Evolutionary conservation across 2,329 filamentous ascomycete genomes (phyloP), one percentile per base, ranked within the genome.

Genomic region (Cladophialophora carrionii): DNA sequence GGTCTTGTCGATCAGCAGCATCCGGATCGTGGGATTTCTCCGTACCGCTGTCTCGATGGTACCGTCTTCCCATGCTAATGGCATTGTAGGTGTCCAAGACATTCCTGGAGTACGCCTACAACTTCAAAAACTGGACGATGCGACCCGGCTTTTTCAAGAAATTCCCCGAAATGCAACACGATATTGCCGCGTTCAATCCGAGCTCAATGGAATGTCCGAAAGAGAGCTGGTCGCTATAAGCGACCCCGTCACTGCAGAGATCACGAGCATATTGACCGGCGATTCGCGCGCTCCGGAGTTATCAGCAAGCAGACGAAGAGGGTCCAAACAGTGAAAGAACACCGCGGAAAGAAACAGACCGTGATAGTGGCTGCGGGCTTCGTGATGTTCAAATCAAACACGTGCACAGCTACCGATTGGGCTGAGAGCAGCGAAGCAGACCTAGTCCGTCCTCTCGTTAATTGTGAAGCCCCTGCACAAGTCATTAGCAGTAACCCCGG

Each of bases 91-190:
- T 71, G 17, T 70, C 63, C 29, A 67, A 62, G 52, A 57, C 67
- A 5, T 71, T 70, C 41, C 60, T 66, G n/a, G 66, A 68, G n/a
- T 65, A 65, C 37, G 64, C 61, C 2, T 69, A 68, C 59, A 66
- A 71, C 48, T 64, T 70, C 62, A 70, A 67, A 48, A 68, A 70
- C n/a, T 71, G 68, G 68, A 71, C 69, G n/a, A 71, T 71, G 69
- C 62, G 63, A 32, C 69, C 69, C n/a, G 62, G 43, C 4, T 71
- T 71, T 51, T 71, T 71, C 56, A 64, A 67, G 32, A 57, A 62
- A 37, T 71, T 70, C 59, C 69, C 69, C 5, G 69, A 71, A 56
- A 70, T 71, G 69, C 63, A 66, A 51, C 64, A 70, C 56, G 69
- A 71, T 52, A 71, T 71, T 57, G 64, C 66, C 12, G 59, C 65